A percentile compares a stretch with the other conserved stretches of the same genome.
Conservation (phyloP, 495 filamentous ascomycete species). For the Apodospora peruviana region DNA sequence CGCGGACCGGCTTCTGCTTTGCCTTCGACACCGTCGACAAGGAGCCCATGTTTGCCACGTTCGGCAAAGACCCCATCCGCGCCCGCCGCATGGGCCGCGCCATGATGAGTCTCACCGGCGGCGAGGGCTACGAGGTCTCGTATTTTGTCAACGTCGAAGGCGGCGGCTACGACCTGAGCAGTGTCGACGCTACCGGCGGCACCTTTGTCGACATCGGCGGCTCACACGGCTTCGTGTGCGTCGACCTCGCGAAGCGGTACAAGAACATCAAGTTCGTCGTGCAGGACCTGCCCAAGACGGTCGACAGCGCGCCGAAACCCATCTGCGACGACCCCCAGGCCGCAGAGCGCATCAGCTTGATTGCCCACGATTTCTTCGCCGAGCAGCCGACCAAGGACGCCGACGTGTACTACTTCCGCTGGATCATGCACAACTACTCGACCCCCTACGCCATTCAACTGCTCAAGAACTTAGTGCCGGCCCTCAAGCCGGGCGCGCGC, state of each 20-base stretch:
- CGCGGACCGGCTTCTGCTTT: constrained; percentile 43
- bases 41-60: constrained; percentile 46
- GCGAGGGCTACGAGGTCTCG: constrained; percentile 44
- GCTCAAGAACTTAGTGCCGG: constrained; percentile 47
- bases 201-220: constrained; percentile 54
- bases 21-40: constrained; percentile 41
- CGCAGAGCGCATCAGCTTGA: constrained; percentile 35
- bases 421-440: constrained; percentile 56
- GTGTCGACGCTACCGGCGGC: constrained; percentile 31
- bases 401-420: constrained; percentile 53
- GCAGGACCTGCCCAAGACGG: constrained; percentile 48
- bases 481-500: constrained; percentile 48
- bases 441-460: constrained; percentile 52
- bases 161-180: constrained; percentile 38
- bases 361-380: constrained; percentile 50
- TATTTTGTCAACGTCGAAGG: constrained; percentile 35
- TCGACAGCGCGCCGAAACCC: constrained; percentile 37
- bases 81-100: constrained; percentile 47
- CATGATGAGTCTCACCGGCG: constrained; percentile 45
- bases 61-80: constrained; percentile 39
- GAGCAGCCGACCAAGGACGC: constrained; percentile 49
- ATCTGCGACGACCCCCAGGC: constrained; percentile 34
- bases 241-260: constrained; percentile 42
- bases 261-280: constrained; percentile 48
- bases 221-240: constrained; percentile 46